These are phyloP conservation scores for Eucalyptus globulus DNA, from an alignment of 345 rosid genomes.

Conservation along the genomic window DNA sequence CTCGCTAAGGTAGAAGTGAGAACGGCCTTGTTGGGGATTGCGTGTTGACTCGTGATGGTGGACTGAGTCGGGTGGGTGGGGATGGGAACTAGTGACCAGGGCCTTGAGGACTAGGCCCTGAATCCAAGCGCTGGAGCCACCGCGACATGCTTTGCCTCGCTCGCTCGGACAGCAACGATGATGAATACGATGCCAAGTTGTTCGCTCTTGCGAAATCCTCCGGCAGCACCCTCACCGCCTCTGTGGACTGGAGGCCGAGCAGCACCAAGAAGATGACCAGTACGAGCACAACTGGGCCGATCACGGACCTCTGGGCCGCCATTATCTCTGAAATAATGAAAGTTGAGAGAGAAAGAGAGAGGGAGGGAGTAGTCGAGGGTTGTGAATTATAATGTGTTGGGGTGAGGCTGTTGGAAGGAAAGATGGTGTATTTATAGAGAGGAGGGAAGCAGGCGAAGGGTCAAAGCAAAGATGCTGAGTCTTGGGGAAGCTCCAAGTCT, in stretches of 20 bases:
- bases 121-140: constrained; percentile 12
- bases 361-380: background rate
- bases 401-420: background rate
- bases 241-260: background rate
- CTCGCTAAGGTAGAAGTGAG: background rate
- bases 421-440: background rate
- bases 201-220: background rate
- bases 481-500: background rate
- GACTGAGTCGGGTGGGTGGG: background rate
- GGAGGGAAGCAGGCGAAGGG: background rate
- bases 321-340: background rate
- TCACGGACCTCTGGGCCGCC: background rate
- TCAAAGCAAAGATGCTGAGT: background rate
- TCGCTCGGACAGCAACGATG: constrained; percentile 2
- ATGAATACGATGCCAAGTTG: background rate
- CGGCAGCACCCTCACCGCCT: background rate
- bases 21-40: background rate
- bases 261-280: background rate
- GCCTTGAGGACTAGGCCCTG: constrained; percentile 33
- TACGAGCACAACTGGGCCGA: background rate
- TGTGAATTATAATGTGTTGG: background rate
- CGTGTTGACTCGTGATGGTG: background rate
- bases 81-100: constrained; percentile 13
- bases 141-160: constrained; percentile 9
- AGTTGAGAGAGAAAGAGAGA: background rate